These are phyloP conservation scores for Hymenotorrendiella dingleyae DNA, from an alignment of 2,329 filamentous ascomycete species.

Conservation along the genomic window DNA sequence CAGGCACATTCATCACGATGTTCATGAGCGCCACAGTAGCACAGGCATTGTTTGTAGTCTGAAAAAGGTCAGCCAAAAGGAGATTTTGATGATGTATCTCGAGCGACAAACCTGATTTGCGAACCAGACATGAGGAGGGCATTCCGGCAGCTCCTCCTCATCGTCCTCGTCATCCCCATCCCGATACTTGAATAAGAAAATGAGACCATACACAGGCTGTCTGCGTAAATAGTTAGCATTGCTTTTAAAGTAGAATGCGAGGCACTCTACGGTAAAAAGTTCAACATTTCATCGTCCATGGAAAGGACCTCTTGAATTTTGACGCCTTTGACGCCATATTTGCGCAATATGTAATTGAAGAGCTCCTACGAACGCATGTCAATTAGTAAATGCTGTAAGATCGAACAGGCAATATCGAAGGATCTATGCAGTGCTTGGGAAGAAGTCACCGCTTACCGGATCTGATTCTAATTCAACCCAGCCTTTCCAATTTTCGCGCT, in stretches of 20 bases:
- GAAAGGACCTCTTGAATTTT: slow-evolving; percentile 72
- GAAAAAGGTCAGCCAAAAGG: too few relatives aligned
- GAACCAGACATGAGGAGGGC: slow-evolving; percentile 75
- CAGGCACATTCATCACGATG: slow-evolving; percentile 78
- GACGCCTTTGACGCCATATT: slow-evolving; percentile 69
- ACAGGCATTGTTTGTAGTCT: slow-evolving; percentile 80
- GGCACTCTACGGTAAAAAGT: slow-evolving; percentile 53
- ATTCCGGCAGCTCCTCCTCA: slow-evolving; percentile 45
- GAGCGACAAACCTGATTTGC: slow-evolving; percentile 67
- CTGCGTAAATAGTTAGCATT: slow-evolving; percentile 38
- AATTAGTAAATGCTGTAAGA: too few relatives aligned
- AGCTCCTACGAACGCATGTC: slow-evolving; percentile 64
- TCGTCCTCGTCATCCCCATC: slow-evolving; percentile 40
- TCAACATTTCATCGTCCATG: slow-evolving; percentile 61
- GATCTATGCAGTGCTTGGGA: too few relatives aligned
- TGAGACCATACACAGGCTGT: slow-evolving; percentile 73
- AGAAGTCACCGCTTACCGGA: too few relatives aligned
- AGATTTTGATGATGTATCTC: too few relatives aligned
- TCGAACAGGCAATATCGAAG: too few relatives aligned
- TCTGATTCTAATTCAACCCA: slow-evolving; percentile 88
- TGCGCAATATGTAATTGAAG: slow-evolving; percentile 78
- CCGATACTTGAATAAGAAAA: slow-evolving; percentile 77
- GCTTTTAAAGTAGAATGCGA: too few relatives aligned
- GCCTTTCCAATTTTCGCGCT: slow-evolving; percentile 59
- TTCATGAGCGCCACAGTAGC: slow-evolving; percentile 91